Evolutionary conservation across 2,329 filamentous ascomycete species (phyloP).

Genomic region (Botryotinia narcissicola): DNA sequence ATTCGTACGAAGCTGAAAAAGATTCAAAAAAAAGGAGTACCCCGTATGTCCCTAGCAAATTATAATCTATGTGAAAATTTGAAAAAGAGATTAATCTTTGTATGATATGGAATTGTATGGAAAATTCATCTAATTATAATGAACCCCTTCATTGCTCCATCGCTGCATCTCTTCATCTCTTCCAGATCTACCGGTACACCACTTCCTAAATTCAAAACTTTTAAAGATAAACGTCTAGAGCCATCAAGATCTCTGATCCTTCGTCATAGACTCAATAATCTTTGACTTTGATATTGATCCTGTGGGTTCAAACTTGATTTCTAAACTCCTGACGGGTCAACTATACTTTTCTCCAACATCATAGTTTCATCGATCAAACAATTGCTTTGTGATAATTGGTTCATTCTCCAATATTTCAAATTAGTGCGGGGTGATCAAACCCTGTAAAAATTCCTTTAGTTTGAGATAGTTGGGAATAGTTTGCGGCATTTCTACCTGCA

Average conservation of each 20-base stretch:
- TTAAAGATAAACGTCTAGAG: background rate
- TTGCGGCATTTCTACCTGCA: background rate
- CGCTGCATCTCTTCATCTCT: background rate
- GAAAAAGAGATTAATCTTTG: background rate
- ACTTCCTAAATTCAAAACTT: background rate
- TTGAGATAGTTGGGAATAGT: background rate
- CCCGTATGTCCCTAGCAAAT: background rate
- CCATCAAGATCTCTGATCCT: background rate
- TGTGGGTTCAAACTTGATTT: background rate
- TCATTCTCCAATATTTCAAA: background rate
- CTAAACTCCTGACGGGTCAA: background rate
- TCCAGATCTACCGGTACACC: background rate
- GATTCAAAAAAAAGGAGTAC: background rate
- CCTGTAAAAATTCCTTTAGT: background rate
- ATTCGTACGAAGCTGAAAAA: background rate
- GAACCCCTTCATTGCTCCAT: background rate
- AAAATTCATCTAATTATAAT: background rate
- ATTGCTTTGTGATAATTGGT: background rate
- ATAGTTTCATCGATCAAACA: background rate
- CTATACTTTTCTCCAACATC: background rate
- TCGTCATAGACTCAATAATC: background rate
- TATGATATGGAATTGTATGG: background rate
- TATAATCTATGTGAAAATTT: background rate
- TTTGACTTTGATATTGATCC: background rate
- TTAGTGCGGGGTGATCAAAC: conserved; percentile 4